phyloP scores from a whole-genome alignment of 345 rosid species.

The Aquilaria yunnanensis region DNA sequence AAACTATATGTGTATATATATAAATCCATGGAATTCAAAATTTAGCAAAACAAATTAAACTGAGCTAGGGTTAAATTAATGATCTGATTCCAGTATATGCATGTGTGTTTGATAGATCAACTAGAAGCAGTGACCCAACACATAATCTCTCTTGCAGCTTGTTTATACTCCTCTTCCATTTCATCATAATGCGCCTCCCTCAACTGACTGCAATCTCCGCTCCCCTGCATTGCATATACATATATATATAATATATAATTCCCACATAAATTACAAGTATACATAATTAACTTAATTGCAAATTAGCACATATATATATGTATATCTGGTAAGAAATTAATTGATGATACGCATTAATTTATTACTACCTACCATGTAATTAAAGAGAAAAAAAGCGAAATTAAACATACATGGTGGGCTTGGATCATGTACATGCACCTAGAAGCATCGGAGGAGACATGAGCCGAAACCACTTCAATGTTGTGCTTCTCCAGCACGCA shows the following conservation, averaged over 20 bases:
- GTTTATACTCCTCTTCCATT: constrained; percentile 44
- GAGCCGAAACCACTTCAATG: constrained; percentile 48
- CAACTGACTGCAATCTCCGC: constrained; percentile 26
- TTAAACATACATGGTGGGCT: constrained; percentile 33
- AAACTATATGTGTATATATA: too few species aligned
- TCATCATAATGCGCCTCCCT: constrained; percentile 26
- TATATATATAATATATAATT: too few species aligned
- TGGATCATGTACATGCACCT: constrained; percentile 50
- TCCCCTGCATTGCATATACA: constrained; percentile 19
- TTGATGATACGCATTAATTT: too few species aligned
- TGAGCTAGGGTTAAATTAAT: too few species aligned
- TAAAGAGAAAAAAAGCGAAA: neutral
- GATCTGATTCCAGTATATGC: too few species aligned
- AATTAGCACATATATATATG: too few species aligned
- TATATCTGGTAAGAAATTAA: too few species aligned
- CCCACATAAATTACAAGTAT: neutral
- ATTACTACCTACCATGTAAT: neutral
- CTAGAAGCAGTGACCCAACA: constrained; percentile 26
- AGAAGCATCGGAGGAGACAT: constrained; percentile 32
- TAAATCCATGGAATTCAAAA: too few species aligned
- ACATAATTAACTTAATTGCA: neutral
- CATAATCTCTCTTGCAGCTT: constrained; percentile 55
- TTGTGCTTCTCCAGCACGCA: constrained; percentile 52
- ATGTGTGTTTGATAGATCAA: too few species aligned
- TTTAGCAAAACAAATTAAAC: too few species aligned